Conservation (phyloP, 257 asterid genomes). For the Solanum medicagineum region DNA sequence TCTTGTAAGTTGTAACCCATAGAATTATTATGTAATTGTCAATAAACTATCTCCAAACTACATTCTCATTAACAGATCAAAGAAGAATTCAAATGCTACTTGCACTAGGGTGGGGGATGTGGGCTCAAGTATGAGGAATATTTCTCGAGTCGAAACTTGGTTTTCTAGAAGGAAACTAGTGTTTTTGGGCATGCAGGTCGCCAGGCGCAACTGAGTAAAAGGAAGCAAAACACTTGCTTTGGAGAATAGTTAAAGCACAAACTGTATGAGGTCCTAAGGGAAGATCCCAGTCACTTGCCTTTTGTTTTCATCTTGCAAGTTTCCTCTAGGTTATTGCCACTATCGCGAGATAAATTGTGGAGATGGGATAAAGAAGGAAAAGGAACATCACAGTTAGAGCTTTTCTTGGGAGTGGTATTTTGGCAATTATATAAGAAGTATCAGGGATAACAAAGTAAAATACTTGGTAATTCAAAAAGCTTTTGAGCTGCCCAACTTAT, state of each 20-base stretch:
- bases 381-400: not conserved
- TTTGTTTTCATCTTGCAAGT: not conserved
- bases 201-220: not conserved
- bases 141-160: not conserved
- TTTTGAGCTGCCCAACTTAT: not conserved
- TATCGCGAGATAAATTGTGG: not conserved
- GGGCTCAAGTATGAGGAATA: not conserved
- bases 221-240: not conserved
- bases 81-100: not conserved
- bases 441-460: not conserved
- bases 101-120: not conserved
- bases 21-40: not conserved
- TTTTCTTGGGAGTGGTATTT: not conserved
- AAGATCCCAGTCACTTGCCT: not conserved
- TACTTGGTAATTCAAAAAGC: not conserved
- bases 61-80: not conserved
- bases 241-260: not conserved
- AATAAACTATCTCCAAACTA: not conserved
- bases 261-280: not conserved
- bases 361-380: not conserved
- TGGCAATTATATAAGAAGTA: not conserved
- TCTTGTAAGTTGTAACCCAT: not conserved
- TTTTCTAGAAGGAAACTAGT: not conserved
- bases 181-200: not conserved
- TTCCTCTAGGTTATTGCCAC: not conserved